Evolutionary conservation across 176 grass and related monocot species (phyloP).

Genomic region (Oryza brachyantha): DNA sequence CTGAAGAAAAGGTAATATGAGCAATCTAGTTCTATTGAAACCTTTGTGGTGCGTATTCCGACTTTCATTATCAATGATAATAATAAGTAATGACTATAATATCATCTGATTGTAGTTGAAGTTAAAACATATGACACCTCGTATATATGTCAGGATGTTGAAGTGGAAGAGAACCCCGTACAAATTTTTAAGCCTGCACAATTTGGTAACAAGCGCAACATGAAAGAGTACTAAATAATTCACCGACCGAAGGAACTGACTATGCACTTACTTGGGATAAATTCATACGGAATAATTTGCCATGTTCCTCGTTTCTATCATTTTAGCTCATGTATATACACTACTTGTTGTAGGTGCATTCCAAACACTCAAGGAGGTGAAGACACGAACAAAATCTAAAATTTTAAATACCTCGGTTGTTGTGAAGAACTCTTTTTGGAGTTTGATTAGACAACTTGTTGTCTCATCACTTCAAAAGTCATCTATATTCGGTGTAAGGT

Average conservation of each 20-base stretch:
- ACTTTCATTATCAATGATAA: not conserved
- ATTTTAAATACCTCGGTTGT: not conserved
- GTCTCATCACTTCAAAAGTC: not conserved
- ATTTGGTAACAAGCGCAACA: too few relatives aligned
- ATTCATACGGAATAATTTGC: not conserved
- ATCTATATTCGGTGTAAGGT: not conserved
- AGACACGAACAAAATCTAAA: not conserved
- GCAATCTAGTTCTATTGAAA: not conserved
- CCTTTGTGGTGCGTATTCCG: not conserved
- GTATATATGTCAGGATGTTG: not conserved
- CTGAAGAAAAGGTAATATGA: conserved; percentile 67
- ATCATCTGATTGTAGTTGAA: not conserved
- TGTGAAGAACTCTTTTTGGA: conserved; percentile 45
- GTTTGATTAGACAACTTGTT: too few relatives aligned
- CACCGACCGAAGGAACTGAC: too few relatives aligned
- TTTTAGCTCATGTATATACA: not conserved
- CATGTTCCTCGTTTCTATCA: not conserved
- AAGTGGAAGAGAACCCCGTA: not conserved
- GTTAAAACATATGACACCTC: not conserved
- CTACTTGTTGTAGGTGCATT: conserved; percentile 45
- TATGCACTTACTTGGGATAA: not conserved
- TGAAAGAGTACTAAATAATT: too few relatives aligned
- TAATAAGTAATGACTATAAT: not conserved
- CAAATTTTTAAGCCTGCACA: not conserved
- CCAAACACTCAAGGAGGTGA: conserved; percentile 83